Evolutionary conservation across 2,329 filamentous ascomycete genomes (phyloP).

Genomic region (Alternaria hordeiaustralica): DNA sequence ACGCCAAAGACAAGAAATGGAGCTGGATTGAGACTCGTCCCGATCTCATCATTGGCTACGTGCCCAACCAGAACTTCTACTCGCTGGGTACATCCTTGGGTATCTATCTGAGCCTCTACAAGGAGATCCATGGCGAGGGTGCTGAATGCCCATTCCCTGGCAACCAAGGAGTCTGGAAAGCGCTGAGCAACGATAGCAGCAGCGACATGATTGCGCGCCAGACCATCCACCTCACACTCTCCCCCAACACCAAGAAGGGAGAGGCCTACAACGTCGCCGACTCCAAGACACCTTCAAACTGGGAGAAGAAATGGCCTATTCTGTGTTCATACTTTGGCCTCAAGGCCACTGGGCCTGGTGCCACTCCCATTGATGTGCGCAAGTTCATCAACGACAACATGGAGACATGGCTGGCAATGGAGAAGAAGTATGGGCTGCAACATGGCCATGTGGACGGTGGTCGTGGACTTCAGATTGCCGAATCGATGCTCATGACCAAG

Average conservation of each 20-base stretch:
- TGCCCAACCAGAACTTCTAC: constrained; percentile 51
- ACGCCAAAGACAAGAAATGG: constrained; percentile 47
- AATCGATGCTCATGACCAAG: constrained; percentile 52
- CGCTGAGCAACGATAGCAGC: constrained; percentile 47
- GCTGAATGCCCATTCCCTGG: constrained; percentile 51
- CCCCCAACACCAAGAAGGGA: constrained; percentile 43
- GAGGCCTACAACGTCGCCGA: constrained; percentile 53
- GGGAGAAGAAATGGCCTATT: constrained; percentile 55
- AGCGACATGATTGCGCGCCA: constrained; percentile 52
- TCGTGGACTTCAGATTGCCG: constrained; percentile 48
- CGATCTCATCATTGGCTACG: constrained; percentile 53
- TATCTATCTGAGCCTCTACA: constrained; percentile 48
- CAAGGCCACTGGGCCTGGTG: constrained; percentile 43
- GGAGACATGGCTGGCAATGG: constrained; percentile 29
- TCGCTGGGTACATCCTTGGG: constrained; percentile 45
- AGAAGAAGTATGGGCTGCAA: constrained; percentile 40
- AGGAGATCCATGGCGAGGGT: constrained; percentile 48
- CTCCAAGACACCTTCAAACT: constrained; percentile 45
- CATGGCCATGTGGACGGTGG: constrained; percentile 49
- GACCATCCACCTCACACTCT: constrained; percentile 51
- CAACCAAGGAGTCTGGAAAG: constrained; percentile 44
- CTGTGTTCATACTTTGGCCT: constrained; percentile 55
- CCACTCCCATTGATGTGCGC: constrained; percentile 29
- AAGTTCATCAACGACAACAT: constrained; percentile 39
- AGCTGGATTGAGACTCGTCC: constrained; percentile 51